phyloP scores from a whole-genome alignment of 2,329 filamentous ascomycete species.

The Tolypocladium ophioglossoides region DNA sequence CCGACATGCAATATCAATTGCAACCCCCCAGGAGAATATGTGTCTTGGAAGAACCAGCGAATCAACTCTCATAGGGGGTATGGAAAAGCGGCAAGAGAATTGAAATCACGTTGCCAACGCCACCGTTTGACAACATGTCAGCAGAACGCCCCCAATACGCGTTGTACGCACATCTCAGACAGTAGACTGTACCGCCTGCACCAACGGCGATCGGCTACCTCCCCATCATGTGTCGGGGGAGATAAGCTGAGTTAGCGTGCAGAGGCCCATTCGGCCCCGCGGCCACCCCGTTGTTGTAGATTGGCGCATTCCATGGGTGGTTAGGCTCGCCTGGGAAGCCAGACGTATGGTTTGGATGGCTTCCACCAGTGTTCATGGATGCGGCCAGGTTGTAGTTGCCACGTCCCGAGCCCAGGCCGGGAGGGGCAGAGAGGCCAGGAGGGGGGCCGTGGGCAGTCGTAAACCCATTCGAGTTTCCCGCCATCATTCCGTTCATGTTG shows the following conservation, averaged over 20 bases:
- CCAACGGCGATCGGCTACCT: constrained; percentile 8
- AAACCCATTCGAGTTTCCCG: constrained; percentile 43
- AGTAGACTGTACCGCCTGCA: background rate
- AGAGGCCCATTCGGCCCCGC: constrained; percentile 8
- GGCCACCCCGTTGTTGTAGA: constrained; percentile 12
- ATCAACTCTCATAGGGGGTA: background rate
- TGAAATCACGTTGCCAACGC: background rate
- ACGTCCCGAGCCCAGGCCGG: constrained; percentile 43
- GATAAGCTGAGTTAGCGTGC: constrained; percentile 12
- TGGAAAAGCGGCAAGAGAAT: background rate
- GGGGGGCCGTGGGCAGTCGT: constrained; percentile 65
- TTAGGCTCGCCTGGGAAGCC: constrained; percentile 9
- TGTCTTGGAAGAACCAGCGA: background rate
- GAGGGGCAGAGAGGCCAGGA: constrained; percentile 67
- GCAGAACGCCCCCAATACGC: background rate
- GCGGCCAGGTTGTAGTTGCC: constrained; percentile 13
- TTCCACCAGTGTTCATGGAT: constrained; percentile 10
- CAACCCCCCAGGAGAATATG: background rate
- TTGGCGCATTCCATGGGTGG: constrained; percentile 13
- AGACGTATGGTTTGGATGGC: constrained; percentile 4
- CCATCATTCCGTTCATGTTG: constrained; percentile 49
- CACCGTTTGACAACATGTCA: background rate
- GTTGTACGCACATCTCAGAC: background rate
- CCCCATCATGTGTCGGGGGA: constrained; percentile 24
- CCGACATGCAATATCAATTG: background rate